Percentiles rank a stretch among this genome's conserved stretches.
These are phyloP conservation scores for Candida fluviatilis DNA, from an alignment of 805 yeast species.

Conservation along the genomic window DNA sequence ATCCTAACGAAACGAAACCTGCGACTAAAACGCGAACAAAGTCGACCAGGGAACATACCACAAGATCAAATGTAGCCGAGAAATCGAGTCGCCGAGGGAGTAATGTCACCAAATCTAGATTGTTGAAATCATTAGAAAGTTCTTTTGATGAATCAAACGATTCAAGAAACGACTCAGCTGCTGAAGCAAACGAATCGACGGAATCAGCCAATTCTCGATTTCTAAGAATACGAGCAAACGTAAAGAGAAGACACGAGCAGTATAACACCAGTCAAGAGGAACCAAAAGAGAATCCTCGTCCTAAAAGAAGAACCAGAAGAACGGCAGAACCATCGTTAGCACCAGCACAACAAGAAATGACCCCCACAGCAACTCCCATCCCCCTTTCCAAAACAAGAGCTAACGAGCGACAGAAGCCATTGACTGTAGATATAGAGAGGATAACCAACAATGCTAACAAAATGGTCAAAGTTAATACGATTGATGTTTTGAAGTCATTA, in stretches of 20 bases:
- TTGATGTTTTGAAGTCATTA: slow-evolving; percentile 35
- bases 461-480: slow-evolving; percentile 25
- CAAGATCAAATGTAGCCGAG: not conserved
- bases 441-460: slow-evolving; percentile 18
- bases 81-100: not conserved
- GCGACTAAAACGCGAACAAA: no score
- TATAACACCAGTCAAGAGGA: not conserved
- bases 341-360: slow-evolving; percentile 2
- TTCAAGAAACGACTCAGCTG: slow-evolving; percentile 1
- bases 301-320: slow-evolving; percentile 3
- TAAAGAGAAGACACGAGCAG: not conserved
- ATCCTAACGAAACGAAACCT: not conserved
- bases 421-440: slow-evolving; percentile 23
- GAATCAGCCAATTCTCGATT: slow-evolving; percentile 2
- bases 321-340: not conserved
- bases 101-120: not conserved
- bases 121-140: not conserved
- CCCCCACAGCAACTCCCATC: slow-evolving; percentile 5
- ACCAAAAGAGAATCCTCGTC: not conserved
- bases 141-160: not conserved
- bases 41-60: no score
- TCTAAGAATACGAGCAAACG: slow-evolving; percentile 2
- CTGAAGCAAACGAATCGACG: not conserved
- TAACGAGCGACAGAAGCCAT: slow-evolving; percentile 24
- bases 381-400: slow-evolving; percentile 15